A percentile compares a stretch with the other conserved stretches of the same genome.
phyloP scores from a whole-genome alignment of 2,329 filamentous ascomycete genomes.

The Xylaria sp. region DNA sequence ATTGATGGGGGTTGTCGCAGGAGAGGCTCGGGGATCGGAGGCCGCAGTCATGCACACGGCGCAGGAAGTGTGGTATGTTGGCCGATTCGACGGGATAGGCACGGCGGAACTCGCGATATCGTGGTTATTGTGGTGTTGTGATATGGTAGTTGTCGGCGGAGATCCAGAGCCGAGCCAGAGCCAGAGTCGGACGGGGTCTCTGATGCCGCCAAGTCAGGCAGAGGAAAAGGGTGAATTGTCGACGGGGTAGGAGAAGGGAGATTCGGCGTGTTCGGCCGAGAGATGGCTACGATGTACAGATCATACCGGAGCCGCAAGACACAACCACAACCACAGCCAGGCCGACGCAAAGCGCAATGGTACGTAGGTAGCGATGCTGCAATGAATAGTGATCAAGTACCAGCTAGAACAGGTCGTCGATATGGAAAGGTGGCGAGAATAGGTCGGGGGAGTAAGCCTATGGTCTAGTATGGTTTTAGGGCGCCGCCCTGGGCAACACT shows the following conservation, averaged over 20 bases:
- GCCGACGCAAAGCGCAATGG: constrained; percentile 20
- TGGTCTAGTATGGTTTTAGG: not conserved
- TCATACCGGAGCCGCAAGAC: not conserved
- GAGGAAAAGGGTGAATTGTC: not conserved
- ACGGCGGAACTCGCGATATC: not conserved
- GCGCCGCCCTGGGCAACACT: constrained; percentile 3
- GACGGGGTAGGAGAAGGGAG: not conserved
- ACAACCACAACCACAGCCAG: not conserved
- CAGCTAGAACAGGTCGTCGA: not conserved
- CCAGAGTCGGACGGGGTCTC: not conserved
- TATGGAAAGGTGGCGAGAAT: not conserved
- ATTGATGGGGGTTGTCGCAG: constrained; percentile 52
- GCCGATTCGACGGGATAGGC: not conserved
- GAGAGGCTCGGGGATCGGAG: constrained; percentile 28
- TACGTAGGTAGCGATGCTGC: constrained; percentile 18
- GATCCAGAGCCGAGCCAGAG: not conserved
- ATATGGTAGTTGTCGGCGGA: not conserved
- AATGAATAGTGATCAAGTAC: not conserved
- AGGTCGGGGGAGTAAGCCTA: not conserved
- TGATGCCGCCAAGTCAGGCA: not conserved
- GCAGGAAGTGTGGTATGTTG: not conserved
- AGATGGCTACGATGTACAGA: not conserved
- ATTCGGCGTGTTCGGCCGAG: not conserved
- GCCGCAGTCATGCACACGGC: constrained; percentile 31
- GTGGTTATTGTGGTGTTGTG: not conserved